These are phyloP conservation scores for Cucurbita moschata DNA, from an alignment of 306 rosid species.

Conservation along the genomic window DNA sequence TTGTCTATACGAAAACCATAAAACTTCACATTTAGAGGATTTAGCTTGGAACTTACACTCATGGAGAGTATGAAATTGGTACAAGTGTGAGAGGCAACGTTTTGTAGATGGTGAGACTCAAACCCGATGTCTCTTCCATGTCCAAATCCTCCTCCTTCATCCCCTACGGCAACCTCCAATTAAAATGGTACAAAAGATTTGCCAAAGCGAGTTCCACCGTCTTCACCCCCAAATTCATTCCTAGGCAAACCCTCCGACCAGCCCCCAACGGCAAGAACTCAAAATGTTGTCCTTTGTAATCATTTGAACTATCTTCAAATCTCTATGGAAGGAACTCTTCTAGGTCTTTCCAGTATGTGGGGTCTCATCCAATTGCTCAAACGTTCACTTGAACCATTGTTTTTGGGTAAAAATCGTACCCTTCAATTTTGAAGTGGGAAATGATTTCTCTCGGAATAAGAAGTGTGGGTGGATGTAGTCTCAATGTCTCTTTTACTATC, in stretches of 20 bases:
- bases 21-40: too few relatives aligned
- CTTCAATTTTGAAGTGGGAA: slow-evolving; percentile 9
- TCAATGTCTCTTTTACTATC: slow-evolving; percentile 29
- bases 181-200: slow-evolving; percentile 25
- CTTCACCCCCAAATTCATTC: slow-evolving; percentile 10
- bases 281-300: slow-evolving; percentile 26
- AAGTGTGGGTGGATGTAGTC: slow-evolving; percentile 39
- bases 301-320: slow-evolving; percentile 14
- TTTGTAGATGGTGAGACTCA: slow-evolving; percentile 15
- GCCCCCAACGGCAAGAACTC: slow-evolving; percentile 37
- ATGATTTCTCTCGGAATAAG: slow-evolving; percentile 32
- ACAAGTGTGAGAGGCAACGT: slow-evolving; percentile 23
- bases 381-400: slow-evolving; percentile 22
- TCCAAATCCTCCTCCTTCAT: slow-evolving; percentile 19
- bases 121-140: slow-evolving; percentile 31
- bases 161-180: slow-evolving; percentile 30
- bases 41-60: too few relatives aligned
- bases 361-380: slow-evolving; percentile 29
- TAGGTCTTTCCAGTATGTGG: slow-evolving; percentile 21
- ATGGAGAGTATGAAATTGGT: not conserved
- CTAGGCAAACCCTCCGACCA: slow-evolving; percentile 35
- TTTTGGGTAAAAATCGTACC: slow-evolving; percentile 20
- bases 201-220: slow-evolving; percentile 24
- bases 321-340: slow-evolving; percentile 37
- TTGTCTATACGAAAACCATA: too few relatives aligned